These are phyloP conservation scores for Ceratobasidium sp. DNA, from an alignment of 1,284 basidiomycete species.

Conservation along the genomic window DNA sequence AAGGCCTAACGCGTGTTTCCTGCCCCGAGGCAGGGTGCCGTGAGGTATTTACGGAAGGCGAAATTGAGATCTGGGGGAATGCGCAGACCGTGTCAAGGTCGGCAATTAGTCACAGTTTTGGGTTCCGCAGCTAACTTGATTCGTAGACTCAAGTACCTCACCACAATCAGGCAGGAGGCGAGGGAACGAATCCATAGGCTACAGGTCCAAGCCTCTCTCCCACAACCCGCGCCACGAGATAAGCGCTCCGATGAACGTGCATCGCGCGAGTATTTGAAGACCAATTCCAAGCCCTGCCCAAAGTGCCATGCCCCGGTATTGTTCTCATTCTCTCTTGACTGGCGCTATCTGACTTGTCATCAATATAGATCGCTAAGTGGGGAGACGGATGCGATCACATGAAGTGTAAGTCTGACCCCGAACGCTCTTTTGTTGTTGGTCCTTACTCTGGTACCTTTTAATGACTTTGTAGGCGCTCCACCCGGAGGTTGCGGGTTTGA, in stretches of 20 bases:
- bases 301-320: slow-evolving; percentile 27
- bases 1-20: slow-evolving; percentile 22
- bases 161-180: slow-evolving; percentile 4
- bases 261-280: slow-evolving; percentile 20
- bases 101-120: neutral
- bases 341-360: neutral
- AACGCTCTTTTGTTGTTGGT: neutral
- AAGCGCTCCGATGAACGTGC: slow-evolving; percentile 35
- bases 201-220: neutral
- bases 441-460: neutral
- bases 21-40: slow-evolving; percentile 27
- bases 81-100: slow-evolving; percentile 15
- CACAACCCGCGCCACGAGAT: slow-evolving; percentile 4
- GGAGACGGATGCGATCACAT: slow-evolving; percentile 44
- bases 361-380: slow-evolving; percentile 21
- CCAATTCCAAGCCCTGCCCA: slow-evolving; percentile 29
- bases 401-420: slow-evolving; percentile 17
- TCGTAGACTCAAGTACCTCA: slow-evolving; percentile 11
- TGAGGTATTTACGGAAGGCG: slow-evolving; percentile 11
- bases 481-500: slow-evolving; percentile 42
- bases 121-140: too few species aligned
- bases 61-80: slow-evolving; percentile 32
- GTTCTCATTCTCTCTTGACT: neutral
- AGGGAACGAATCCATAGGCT: neutral
- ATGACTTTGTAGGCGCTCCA: slow-evolving; percentile 3